These are phyloP conservation scores for Iris pallida DNA, from an alignment of 116 monocot species.

Conservation along the genomic window DNA sequence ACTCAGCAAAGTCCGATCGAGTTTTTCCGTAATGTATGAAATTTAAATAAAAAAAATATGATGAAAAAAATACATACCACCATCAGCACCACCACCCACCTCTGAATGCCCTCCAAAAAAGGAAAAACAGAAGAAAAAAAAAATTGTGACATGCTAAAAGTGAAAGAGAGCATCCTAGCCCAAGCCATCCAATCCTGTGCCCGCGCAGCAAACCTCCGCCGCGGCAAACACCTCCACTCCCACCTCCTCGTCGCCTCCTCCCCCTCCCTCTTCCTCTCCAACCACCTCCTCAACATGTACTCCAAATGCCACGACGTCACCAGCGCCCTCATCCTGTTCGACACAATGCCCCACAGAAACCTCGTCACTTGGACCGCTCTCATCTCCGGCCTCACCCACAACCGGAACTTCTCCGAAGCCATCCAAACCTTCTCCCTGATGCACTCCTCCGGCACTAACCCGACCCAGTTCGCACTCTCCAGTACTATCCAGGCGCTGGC, in stretches of 20 bases:
- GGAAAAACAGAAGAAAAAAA: too few relatives aligned
- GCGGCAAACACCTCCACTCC: constrained; percentile 42
- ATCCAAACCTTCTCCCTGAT: constrained; percentile 28
- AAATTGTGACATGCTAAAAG: constrained; percentile 14
- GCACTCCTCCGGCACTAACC: constrained; percentile 14
- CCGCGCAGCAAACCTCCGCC: constrained; percentile 12
- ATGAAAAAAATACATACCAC: background rate
- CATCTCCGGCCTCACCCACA: constrained; percentile 37
- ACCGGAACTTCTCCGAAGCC: constrained; percentile 13
- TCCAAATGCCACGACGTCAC: constrained; percentile 31
- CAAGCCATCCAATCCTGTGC: constrained; percentile 43
- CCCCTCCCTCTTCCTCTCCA: constrained; percentile 40
- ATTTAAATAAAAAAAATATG: background rate
- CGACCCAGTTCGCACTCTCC: constrained; percentile 49
- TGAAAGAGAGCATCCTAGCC: constrained; percentile 21
- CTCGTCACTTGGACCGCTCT: constrained; percentile 42
- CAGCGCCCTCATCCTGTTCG: constrained; percentile 28
- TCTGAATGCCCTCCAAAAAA: constrained; percentile 2
- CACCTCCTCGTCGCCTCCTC: constrained; percentile 21
- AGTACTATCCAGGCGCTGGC: constrained; percentile 25
- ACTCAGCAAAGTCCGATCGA: too few relatives aligned
- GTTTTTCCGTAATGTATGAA: too few relatives aligned
- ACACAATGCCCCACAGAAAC: constrained; percentile 33
- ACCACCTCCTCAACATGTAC: constrained; percentile 54
- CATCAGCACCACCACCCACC: too few relatives aligned